Evolutionary conservation across 2,329 filamentous ascomycete genomes (phyloP).

Genomic region (Alternaria dauci): DNA sequence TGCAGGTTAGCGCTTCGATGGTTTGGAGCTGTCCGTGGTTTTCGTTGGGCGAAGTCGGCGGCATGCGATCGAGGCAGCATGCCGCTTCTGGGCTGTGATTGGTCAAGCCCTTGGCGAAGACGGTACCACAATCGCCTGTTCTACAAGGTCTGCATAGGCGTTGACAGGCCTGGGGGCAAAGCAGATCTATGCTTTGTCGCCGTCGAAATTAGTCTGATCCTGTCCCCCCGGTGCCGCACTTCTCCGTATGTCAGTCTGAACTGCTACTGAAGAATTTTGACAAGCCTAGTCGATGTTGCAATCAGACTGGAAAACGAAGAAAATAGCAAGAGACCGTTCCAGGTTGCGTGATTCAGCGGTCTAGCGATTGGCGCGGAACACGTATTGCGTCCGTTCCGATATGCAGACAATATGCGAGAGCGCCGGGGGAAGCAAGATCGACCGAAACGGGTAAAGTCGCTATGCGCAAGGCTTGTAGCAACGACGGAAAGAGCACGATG

Average conservation of each 20-base stretch:
- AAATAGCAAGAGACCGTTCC: not conserved
- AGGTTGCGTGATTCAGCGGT: not conserved
- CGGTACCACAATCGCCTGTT: slow-evolving; percentile 34
- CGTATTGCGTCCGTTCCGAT: slow-evolving; percentile 27
- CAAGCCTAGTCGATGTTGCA: not conserved
- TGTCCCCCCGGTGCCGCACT: not conserved
- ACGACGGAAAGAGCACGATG: slow-evolving; percentile 25
- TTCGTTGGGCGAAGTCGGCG: slow-evolving; percentile 41
- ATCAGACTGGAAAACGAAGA: not conserved
- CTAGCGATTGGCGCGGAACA: slow-evolving; percentile 30
- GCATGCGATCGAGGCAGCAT: slow-evolving; percentile 31
- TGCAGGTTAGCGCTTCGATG: slow-evolving; percentile 27
- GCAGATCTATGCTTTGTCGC: slow-evolving; percentile 19
- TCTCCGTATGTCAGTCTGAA: not conserved
- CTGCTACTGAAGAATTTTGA: not conserved
- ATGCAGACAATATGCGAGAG: slow-evolving; percentile 43
- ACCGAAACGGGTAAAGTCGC: slow-evolving; percentile 27
- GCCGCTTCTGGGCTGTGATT: slow-evolving; percentile 37
- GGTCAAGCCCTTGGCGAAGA: slow-evolving; percentile 24
- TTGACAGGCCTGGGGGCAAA: slow-evolving; percentile 26
- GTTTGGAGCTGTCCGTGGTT: slow-evolving; percentile 18
- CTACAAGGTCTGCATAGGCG: slow-evolving; percentile 34
- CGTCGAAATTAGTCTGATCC: not conserved
- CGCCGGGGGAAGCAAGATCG: slow-evolving; percentile 36
- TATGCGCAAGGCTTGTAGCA: slow-evolving; percentile 26